phyloP scores from a whole-genome alignment of 129 eudicot species.

The Ambrosia artemisiifolia region DNA sequence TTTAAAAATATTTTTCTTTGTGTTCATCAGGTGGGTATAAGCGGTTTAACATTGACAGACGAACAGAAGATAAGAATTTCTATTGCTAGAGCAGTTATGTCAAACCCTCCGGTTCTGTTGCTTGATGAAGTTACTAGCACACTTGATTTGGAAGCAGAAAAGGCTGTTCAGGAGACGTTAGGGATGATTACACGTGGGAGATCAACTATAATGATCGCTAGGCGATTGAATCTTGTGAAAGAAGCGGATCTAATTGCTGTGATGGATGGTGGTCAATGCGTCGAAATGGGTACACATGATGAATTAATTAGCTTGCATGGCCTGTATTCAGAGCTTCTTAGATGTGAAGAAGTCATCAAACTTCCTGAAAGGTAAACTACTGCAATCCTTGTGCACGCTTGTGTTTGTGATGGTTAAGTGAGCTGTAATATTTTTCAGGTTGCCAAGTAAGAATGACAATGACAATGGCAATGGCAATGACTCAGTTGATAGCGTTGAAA shows the following conservation, averaged over 20 bases:
- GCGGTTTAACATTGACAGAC: slow-evolving; percentile 49
- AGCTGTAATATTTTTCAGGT: slow-evolving; percentile 27
- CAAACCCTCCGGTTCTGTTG: slow-evolving; percentile 47
- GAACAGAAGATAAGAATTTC: slow-evolving; percentile 51
- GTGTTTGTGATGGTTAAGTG: slow-evolving; percentile 2
- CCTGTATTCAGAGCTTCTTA: slow-evolving; percentile 51
- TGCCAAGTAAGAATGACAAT: slow-evolving; percentile 40
- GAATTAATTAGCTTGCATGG: slow-evolving; percentile 42
- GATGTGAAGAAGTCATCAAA: slow-evolving; percentile 52
- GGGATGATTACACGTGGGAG: slow-evolving; percentile 40
- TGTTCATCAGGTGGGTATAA: slow-evolving; percentile 42
- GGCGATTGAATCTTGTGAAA: slow-evolving; percentile 38
- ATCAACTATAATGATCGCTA: slow-evolving; percentile 48
- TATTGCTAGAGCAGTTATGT: slow-evolving; percentile 59
- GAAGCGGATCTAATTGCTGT: slow-evolving; percentile 64
- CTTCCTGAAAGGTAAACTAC: slow-evolving; percentile 48
- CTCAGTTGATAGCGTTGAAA: slow-evolving; percentile 30
- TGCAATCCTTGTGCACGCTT: too few relatives aligned
- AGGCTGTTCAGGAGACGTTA: slow-evolving; percentile 42
- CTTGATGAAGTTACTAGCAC: slow-evolving; percentile 53
- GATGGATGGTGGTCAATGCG: slow-evolving; percentile 57
- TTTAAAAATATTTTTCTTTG: neutral
- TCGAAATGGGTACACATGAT: slow-evolving; percentile 64
- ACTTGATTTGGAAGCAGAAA: slow-evolving; percentile 53
- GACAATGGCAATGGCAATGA: slow-evolving; percentile 30